Evolutionary conservation across 768 basidiomycete genomes (phyloP).

Genomic region (Melanogaster broomeanus): DNA sequence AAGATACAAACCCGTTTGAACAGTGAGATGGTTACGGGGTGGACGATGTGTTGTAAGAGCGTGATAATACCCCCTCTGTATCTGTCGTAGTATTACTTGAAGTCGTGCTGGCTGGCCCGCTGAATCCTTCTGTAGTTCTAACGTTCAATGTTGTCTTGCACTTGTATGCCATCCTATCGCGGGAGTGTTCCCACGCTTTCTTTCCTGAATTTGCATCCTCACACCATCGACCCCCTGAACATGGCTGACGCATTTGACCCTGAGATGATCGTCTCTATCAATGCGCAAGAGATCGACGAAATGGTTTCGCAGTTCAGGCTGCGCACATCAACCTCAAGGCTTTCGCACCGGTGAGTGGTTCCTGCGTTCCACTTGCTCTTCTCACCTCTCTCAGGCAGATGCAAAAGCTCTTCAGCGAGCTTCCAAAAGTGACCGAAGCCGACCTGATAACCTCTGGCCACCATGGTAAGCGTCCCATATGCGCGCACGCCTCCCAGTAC

Average conservation of each 20-base stretch:
- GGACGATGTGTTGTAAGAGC: constrained; percentile 27
- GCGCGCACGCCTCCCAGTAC: not conserved
- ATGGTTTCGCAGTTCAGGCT: constrained; percentile 31
- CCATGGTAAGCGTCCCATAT: constrained; percentile 36
- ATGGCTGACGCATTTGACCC: constrained; percentile 21
- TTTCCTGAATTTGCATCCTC: not conserved
- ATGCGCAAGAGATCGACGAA: constrained; percentile 33
- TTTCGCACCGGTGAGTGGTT: constrained; percentile 27
- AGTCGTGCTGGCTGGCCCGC: constrained; percentile 27
- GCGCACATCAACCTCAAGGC: constrained; percentile 18
- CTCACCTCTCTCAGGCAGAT: constrained; percentile 31
- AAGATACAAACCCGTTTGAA: constrained; percentile 76
- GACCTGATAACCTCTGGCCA: constrained; percentile 50
- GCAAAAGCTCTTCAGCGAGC: constrained; percentile 41
- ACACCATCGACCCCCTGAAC: not conserved
- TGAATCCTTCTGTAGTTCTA: constrained; percentile 31
- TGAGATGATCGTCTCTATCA: constrained; percentile 9
- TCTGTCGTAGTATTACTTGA: constrained; percentile 25
- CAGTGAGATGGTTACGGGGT: constrained; percentile 6
- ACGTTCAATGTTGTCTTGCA: constrained; percentile 11
- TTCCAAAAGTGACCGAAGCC: constrained; percentile 54
- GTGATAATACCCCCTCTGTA: constrained; percentile 17
- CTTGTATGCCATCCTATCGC: constrained; percentile 19
- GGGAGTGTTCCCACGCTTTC: constrained; percentile 29
- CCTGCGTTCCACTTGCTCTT: not conserved